phyloP scores from a whole-genome alignment of 2,329 filamentous ascomycete genomes.

The Teratosphaeria viscida region DNA sequence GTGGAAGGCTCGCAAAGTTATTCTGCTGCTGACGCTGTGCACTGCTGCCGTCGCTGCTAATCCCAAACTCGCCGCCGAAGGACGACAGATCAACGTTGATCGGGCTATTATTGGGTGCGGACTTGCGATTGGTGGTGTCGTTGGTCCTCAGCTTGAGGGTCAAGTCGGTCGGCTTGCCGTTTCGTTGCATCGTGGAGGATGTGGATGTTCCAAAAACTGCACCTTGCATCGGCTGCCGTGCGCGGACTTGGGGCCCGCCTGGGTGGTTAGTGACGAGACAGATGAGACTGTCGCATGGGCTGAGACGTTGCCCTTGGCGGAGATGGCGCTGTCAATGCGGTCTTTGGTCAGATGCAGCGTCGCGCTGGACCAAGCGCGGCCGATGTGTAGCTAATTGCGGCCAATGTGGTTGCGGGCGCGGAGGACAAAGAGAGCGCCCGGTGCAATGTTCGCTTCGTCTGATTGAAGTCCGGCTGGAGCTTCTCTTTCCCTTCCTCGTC shows the following conservation, averaged over 20 bases:
- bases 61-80: slow-evolving; percentile 22
- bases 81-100: slow-evolving; percentile 28
- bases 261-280: slow-evolving; percentile 9
- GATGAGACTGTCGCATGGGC: slow-evolving; percentile 11
- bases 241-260: slow-evolving; percentile 9
- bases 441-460: not conserved
- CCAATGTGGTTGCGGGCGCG: not conserved
- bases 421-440: not conserved
- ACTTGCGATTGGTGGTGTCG: slow-evolving; percentile 3
- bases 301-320: slow-evolving; percentile 4
- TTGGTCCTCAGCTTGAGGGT: slow-evolving; percentile 16
- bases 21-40: slow-evolving; percentile 4
- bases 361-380: not conserved
- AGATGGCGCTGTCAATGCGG: slow-evolving; percentile 6
- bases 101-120: slow-evolving; percentile 21
- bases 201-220: slow-evolving; percentile 5
- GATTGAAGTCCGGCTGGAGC: not conserved
- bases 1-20: slow-evolving; percentile 11
- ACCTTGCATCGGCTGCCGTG: slow-evolving; percentile 11
- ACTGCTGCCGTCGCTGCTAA: slow-evolving; percentile 1
- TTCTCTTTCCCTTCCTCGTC: not conserved
- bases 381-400: not conserved
- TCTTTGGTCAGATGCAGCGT: not conserved
- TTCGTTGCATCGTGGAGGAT: slow-evolving; percentile 18
- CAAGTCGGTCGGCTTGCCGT: slow-evolving; percentile 21